phyloP scores from a whole-genome alignment of 306 rosid genomes.

The Pterocarpus santalinus region DNA sequence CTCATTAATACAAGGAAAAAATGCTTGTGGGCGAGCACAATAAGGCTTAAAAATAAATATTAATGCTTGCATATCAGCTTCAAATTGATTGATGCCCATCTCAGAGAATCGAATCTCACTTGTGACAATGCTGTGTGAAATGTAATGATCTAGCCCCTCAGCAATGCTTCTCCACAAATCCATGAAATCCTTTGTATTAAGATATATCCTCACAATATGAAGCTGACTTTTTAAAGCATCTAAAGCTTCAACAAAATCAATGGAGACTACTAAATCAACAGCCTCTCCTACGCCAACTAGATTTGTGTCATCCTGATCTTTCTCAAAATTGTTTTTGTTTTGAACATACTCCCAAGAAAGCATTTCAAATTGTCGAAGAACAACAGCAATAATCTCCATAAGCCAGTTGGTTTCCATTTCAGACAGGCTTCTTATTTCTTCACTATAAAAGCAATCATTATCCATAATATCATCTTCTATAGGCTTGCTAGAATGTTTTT shows the following conservation, averaged over 20 bases:
- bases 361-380: conserved; percentile 72
- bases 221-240: conserved; percentile 62
- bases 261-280: conserved; percentile 54
- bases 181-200: conserved; percentile 69
- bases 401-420: conserved; percentile 81
- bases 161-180: conserved; percentile 84
- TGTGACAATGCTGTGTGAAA: conserved; percentile 54
- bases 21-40: conserved; percentile 79
- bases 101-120: conserved; percentile 51
- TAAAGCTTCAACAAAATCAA: conserved; percentile 63
- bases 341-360: conserved; percentile 71
- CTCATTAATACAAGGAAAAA: conserved; percentile 67
- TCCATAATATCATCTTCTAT: conserved; percentile 41
- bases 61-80: conserved; percentile 69
- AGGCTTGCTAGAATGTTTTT: conserved; percentile 56
- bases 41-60: conserved; percentile 68
- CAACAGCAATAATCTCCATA: conserved; percentile 66
- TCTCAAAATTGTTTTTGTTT: conserved; percentile 50
- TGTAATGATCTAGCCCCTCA: conserved; percentile 77
- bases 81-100: conserved; percentile 58
- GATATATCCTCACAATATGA: conserved; percentile 52
- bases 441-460: conserved; percentile 57
- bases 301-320: conserved; percentile 43
- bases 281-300: conserved; percentile 41
- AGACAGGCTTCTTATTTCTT: conserved; percentile 71